Percentiles rank a stretch among this genome's conserved stretches.
These are phyloP conservation scores for Lipomyces anomalus DNA, from an alignment of 805 yeast genomes.

Conservation along the genomic window DNA sequence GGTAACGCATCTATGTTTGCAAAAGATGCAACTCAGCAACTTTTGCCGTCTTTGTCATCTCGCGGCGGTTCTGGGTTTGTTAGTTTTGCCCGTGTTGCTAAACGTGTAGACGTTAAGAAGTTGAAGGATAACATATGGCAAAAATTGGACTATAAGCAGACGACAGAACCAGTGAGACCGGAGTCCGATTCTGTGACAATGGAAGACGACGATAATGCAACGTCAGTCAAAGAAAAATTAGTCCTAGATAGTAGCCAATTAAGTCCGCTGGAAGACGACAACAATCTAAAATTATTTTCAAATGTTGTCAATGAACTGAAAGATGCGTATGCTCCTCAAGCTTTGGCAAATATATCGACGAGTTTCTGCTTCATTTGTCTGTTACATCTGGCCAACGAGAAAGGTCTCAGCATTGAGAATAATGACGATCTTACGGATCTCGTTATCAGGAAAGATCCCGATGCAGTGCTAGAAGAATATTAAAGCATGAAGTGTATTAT, in stretches of 20 bases:
- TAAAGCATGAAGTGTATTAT: neutral
- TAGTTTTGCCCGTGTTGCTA: conserved; percentile 65
- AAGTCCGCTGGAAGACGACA: conserved; percentile 12
- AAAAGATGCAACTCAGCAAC: neutral
- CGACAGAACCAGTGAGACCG: conserved; percentile 22
- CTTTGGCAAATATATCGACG: conserved; percentile 66
- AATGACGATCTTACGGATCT: conserved; percentile 37
- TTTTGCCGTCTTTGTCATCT: conserved; percentile 1
- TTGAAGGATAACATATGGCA: conserved; percentile 76
- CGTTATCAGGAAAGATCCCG: conserved; percentile 9
- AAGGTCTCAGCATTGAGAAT: conserved; percentile 56
- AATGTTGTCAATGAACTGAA: conserved; percentile 47
- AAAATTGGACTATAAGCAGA: conserved; percentile 31
- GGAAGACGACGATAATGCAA: conserved; percentile 20
- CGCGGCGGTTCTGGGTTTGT: conserved; percentile 32
- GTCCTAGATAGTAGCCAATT: conserved; percentile 20
- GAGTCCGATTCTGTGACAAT: conserved; percentile 32
- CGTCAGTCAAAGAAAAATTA: conserved; percentile 14
- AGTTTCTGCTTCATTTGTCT: conserved; percentile 80
- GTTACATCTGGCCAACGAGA: conserved; percentile 81
- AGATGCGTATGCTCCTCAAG: conserved; percentile 49
- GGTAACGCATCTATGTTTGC: neutral
- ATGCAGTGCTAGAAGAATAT: conserved; percentile 17
- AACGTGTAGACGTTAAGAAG: conserved; percentile 67
- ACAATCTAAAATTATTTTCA: conserved; percentile 33